A percentile compares a stretch with the other conserved stretches of the same genome.
Conservation (phyloP, 169 alveolate species). For the Eimeria sp. region DNA sequence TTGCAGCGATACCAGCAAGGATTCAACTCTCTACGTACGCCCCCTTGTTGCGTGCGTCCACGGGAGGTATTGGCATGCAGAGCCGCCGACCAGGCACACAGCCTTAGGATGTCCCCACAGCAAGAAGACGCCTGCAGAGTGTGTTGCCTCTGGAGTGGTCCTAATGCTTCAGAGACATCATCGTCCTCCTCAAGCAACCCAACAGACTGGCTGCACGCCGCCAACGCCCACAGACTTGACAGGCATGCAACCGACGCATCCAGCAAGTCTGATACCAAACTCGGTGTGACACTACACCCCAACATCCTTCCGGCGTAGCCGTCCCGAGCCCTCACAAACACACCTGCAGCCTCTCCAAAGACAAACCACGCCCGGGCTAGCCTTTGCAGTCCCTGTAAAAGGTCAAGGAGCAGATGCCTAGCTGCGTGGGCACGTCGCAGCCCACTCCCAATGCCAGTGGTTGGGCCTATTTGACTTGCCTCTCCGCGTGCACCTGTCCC, state of each 20-base stretch:
- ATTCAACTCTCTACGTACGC: not conserved
- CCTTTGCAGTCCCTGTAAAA: conserved; percentile 57
- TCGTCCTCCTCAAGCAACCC: not conserved
- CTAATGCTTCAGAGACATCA: not conserved
- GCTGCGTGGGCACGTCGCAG: conserved; percentile 33
- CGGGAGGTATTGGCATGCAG: not conserved
- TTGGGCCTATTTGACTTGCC: not conserved
- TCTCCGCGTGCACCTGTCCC: conserved; percentile 28
- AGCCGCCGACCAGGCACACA: conserved; percentile 66
- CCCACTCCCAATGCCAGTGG: not conserved
- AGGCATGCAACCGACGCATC: conserved; percentile 58
- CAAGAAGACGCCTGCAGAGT: conserved; percentile 44
- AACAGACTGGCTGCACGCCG: conserved; percentile 44
- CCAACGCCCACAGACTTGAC: conserved; percentile 68
- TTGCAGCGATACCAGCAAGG: not conserved
- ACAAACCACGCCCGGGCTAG: conserved; percentile 64
- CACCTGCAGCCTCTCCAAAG: conserved; percentile 31
- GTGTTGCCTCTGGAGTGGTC: not conserved
- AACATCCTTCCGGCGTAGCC: not conserved
- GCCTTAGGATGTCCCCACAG: conserved; percentile 42
- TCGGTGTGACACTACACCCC: conserved; percentile 15
- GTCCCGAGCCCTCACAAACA: not conserved
- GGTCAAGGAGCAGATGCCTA: conserved; percentile 24
- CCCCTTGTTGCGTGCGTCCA: not conserved
- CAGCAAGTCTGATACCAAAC: not conserved